These are phyloP conservation scores for Lachnellula cervina DNA, from an alignment of 2,329 filamentous ascomycete genomes.

Conservation along the genomic window DNA sequence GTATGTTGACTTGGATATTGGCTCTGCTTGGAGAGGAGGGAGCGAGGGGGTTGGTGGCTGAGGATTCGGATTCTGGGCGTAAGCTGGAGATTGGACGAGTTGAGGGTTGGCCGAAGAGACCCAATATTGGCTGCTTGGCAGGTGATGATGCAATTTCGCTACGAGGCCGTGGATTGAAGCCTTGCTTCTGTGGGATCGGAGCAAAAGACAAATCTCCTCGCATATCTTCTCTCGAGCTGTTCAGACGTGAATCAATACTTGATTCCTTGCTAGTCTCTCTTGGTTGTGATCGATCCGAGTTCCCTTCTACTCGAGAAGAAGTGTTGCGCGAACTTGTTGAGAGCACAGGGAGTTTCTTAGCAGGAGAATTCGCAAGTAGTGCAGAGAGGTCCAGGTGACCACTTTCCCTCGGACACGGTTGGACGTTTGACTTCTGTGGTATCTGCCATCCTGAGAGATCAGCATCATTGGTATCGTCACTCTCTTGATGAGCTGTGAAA, in stretches of 20 bases:
- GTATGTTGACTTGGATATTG: conserved; percentile 14
- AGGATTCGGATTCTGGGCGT: conserved; percentile 8
- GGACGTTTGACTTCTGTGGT: conserved; percentile 31
- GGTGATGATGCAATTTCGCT: conserved; percentile 5
- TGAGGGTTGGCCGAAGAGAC: conserved; percentile 8
- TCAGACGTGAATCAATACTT: not conserved
- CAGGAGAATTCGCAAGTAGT: conserved; percentile 25
- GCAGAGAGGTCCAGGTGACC: conserved; percentile 23
- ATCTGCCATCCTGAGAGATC: conserved; percentile 26
- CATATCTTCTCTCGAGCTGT: not conserved
- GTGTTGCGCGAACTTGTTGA: conserved; percentile 6
- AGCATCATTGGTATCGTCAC: conserved; percentile 10
- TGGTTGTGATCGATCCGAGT: not conserved
- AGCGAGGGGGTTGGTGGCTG: conserved; percentile 12
- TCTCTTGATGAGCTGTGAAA: not conserved
- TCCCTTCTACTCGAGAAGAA: conserved; percentile 1
- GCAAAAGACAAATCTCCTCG: conserved; percentile 12
- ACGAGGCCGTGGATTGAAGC: conserved; percentile 25
- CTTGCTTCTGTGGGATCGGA: conserved; percentile 27
- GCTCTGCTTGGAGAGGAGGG: conserved; percentile 17
- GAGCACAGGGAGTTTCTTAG: conserved; percentile 22
- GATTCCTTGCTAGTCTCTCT: not conserved
- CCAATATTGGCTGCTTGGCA: conserved; percentile 8
- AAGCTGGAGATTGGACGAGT: not conserved
- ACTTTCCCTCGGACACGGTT: conserved; percentile 22